phyloP scores from a whole-genome alignment of 805 yeast genomes.

The Zygoascus flipseniorum region DNA sequence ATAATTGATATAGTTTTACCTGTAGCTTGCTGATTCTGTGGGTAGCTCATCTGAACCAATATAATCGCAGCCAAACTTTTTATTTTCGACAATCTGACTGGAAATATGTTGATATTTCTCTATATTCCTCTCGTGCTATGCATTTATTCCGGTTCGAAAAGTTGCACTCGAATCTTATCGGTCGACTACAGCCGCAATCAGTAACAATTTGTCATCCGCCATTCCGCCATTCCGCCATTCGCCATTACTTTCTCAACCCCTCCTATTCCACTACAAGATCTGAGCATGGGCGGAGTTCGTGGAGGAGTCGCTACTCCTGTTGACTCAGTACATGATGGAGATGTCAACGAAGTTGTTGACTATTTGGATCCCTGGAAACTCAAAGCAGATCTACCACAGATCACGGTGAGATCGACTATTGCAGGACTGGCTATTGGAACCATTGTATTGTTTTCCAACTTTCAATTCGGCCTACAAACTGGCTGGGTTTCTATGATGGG shows the following conservation, averaged over 20 bases:
- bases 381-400: conserved; percentile 17
- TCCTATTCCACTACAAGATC: neutral
- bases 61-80: too few relatives aligned
- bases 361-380: conserved; percentile 3
- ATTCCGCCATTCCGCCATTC: neutral
- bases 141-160: too few relatives aligned
- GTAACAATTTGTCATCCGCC: neutral
- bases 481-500: conserved; percentile 99
- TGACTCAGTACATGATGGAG: neutral
- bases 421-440: conserved; percentile 85
- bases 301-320: neutral
- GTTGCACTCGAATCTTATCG: neutral
- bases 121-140: too few relatives aligned
- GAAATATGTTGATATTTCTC: too few relatives aligned
- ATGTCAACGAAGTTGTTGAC: neutral
- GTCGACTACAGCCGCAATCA: neutral
- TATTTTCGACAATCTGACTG: too few relatives aligned
- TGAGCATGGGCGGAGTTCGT: neutral
- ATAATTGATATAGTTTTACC: too few relatives aligned
- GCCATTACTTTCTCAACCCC: neutral
- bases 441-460: conserved; percentile 76
- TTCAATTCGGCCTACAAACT: conserved; percentile 93
- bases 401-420: conserved; percentile 62
- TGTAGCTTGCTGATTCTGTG: too few relatives aligned
- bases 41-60: too few relatives aligned